A percentile compares a stretch with the other conserved stretches of the same genome.
These are phyloP conservation scores for Yamadazyma trypodendri DNA, from an alignment of 1,139 yeast species.

Conservation along the genomic window DNA sequence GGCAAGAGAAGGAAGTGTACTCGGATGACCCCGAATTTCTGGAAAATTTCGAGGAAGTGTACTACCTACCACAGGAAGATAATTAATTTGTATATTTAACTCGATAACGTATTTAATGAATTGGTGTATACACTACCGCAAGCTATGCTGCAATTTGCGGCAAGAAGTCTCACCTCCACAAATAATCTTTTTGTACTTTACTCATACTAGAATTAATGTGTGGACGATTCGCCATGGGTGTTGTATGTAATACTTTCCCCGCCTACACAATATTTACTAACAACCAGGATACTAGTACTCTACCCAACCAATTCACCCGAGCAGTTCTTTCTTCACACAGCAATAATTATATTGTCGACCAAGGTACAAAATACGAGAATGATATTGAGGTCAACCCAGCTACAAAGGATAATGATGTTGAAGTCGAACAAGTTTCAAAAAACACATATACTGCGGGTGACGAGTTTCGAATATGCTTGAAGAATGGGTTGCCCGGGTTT, in stretches of 20 bases:
- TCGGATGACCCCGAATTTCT: constrained; percentile 39
- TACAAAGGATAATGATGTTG: constrained; percentile 31
- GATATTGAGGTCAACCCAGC: constrained; percentile 38
- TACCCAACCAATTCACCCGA: constrained; percentile 31
- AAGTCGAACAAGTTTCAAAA: constrained; percentile 42
- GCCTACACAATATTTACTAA: constrained; percentile 4
- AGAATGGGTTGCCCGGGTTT: constrained; percentile 17
- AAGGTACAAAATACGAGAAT: too few relatives aligned
- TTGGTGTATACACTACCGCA: too few relatives aligned
- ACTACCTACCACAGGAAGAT: constrained; percentile 12
- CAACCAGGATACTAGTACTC: constrained; percentile 25
- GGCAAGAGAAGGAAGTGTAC: constrained; percentile 29
- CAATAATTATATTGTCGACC: too few relatives aligned
- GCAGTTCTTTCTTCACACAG: constrained; percentile 18
- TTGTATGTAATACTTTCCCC: constrained; percentile 33
- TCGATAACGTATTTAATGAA: too few relatives aligned
- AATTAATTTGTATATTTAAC: too few relatives aligned
- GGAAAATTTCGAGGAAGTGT: constrained; percentile 34
- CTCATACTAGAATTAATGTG: constrained; percentile 27
- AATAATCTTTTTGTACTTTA: too few relatives aligned
- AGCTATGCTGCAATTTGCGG: too few relatives aligned
- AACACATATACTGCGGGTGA: constrained; percentile 5
- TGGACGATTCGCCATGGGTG: constrained; percentile 45
- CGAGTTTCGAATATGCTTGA: constrained; percentile 10
- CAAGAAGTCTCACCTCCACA: too few relatives aligned